A percentile compares a stretch with the other conserved stretches of the same genome.
These are phyloP conservation scores for Abrus pulchellus DNA, from an alignment of 306 rosid genomes.

Conservation along the genomic window DNA sequence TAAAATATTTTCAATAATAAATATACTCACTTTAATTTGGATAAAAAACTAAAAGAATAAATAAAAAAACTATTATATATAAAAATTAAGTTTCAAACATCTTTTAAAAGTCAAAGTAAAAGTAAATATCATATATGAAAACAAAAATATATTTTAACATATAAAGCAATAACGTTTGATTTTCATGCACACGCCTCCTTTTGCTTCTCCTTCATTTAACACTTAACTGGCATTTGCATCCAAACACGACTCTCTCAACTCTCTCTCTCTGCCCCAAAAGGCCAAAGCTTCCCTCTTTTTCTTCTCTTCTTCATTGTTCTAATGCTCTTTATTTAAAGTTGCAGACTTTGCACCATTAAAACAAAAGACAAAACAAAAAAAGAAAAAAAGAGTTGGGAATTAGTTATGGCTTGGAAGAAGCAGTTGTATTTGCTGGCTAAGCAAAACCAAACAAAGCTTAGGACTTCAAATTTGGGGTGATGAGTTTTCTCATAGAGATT, in stretches of 20 bases:
- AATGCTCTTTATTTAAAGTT: constrained; percentile 50
- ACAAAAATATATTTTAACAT: constrained; percentile 22
- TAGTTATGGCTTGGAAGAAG: constrained; percentile 41
- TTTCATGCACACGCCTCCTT: constrained; percentile 52
- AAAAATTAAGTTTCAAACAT: neutral
- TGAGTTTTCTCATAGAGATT: constrained; percentile 46
- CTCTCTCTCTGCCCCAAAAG: constrained; percentile 14
- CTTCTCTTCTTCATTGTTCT: constrained; percentile 49
- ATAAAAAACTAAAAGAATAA: no score
- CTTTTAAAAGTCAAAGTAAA: neutral
- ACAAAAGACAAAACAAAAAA: constrained; percentile 43
- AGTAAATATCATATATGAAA: constrained; percentile 3
- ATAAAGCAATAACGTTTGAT: constrained; percentile 41
- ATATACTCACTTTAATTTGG: no score
- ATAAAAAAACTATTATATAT: neutral
- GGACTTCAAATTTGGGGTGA: constrained; percentile 26
- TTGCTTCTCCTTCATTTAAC: constrained; percentile 42
- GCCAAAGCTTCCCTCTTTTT: constrained; percentile 39
- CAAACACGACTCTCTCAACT: constrained; percentile 47
- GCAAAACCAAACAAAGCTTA: constrained; percentile 29
- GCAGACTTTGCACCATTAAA: constrained; percentile 43
- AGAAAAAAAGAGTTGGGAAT: neutral
- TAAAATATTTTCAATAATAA: no score
- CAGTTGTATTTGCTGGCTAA: constrained; percentile 44
- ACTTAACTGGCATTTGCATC: constrained; percentile 44